Evolutionary conservation across 2,329 filamentous ascomycete species (phyloP), one percentile per base, ranked within the genome.

Genomic region (Iodosphaeria phyllophila): DNA sequence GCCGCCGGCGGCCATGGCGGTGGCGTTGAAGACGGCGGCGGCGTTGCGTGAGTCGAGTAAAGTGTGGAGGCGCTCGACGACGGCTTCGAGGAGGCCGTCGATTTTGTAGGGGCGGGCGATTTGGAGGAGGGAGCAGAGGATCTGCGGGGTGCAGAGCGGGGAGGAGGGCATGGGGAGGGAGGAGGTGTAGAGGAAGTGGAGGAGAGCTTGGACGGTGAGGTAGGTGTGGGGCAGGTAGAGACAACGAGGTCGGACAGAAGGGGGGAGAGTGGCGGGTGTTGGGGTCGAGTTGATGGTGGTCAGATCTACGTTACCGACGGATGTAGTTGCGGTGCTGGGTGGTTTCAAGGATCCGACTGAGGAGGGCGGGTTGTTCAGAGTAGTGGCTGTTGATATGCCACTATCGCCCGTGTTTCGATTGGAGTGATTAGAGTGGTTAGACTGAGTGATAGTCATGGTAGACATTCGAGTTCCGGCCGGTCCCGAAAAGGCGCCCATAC

Each of bases 1-100:
- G 14, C 89, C 84, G 8, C 89, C 89, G 2, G 89, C 89, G 1
- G 84, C 89, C 89, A 95, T 95, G 26, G 89, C 89, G 0, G 86
- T 89, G 0, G 89, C 89, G 36, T 98, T 98, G 58, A 98, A 98
- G 0, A 98, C 84, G 5, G 89, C 89, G 0, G 89, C 89, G 0
- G 89, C 86, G 37, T 95, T 98, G 23, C 86, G 68, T 23, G 80
- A 89, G 46, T 98, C 89, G 4, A 98, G 66, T 1, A 91, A 67
- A 16, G 78, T 65, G 41, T 98, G 89, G 0, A 98, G 60, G 6
- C 86, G 70, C 48, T 95, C 83, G 7, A 95, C 80, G 2, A 91
- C 80, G 1, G 82, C 82, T 52, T 98, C 89, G 1, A 95, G 58
- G 3, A 98, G 63, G 0, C 89, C 89, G 39, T 95, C 84, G 23